Evolutionary conservation across 2,329 filamentous ascomycete genomes (phyloP).

Genomic region (Epichloe sylvatica): DNA sequence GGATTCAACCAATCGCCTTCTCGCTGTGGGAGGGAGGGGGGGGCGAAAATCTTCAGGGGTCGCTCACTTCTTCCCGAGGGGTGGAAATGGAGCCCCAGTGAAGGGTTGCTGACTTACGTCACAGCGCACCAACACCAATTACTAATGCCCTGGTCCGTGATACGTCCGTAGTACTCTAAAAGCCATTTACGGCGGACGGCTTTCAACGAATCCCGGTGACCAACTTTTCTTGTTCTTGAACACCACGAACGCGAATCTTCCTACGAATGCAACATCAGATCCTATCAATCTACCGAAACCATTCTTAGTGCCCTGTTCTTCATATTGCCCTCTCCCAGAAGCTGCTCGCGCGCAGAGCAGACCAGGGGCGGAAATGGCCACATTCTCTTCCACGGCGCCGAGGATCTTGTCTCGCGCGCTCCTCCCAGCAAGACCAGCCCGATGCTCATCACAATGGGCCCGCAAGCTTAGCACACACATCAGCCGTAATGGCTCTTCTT

Average conservation of each 20-base stretch:
- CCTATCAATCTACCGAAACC: background rate
- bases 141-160: background rate
- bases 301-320: background rate
- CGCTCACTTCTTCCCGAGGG: background rate
- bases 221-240: background rate
- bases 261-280: background rate
- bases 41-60: background rate
- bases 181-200: background rate
- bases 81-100: background rate
- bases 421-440: slow-evolving; percentile 10
- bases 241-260: background rate
- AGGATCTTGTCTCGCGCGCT: slow-evolving; percentile 13
- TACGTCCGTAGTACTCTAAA: background rate
- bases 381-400: slow-evolving; percentile 9
- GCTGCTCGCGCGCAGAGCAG: background rate
- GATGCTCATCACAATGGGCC: slow-evolving; percentile 14
- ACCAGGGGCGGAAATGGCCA: slow-evolving; percentile 10
- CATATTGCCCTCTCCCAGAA: too few relatives aligned
- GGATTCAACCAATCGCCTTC: background rate
- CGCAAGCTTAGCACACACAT: slow-evolving; percentile 16
- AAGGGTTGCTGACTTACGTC: background rate
- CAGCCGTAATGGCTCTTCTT: background rate
- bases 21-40: too few relatives aligned
- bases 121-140: slow-evolving; percentile 3
- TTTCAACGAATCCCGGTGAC: slow-evolving; percentile 1